Base-by-base conservation (phyloP, 352 stramenopile genomes). In the Thraustotheca clavata region DNA sequence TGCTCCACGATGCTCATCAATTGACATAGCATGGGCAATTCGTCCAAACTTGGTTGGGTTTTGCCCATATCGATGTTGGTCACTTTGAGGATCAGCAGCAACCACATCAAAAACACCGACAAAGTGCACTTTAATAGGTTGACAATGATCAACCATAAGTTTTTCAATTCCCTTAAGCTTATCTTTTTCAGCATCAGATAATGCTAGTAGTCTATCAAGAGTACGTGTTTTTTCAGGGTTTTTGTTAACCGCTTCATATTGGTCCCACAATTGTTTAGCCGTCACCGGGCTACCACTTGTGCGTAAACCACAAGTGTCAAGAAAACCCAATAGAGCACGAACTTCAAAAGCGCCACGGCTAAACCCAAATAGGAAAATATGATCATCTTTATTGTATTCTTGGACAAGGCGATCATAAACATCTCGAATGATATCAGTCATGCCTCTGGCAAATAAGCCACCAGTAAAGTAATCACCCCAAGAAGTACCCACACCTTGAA, bases 71-170 rank as follows among this genome's bases (percentile, higher is more conserved):
- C n/a, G 11, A 18, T 52, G 43, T 7, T 18, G 43, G 43, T 52
- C 43, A 31, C 43, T 52, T 31, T 18, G 43, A 9, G 43, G 43
- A 31, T 52, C 43, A 31, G 43, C 43, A 18, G 43, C 43, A 24
- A 52, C 43, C 12, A 52, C 43, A 31, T 52, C 43, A 52, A 52
- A 52, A 31, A 52, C 34, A 31, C 43, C 43, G n/a, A 52, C 43
- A 24, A 52, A 52, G n/a, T 52, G 43, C 14, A 52, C n/a, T 31
- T 2, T 11, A 24, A 52, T 52, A 35, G 43, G 43, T 31, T 24
- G 31, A 18, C 43, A 52, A 31, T 52, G 43, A 11, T 52, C 34
- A 11, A 52, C 7, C 43, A 52, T 52, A 2, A 26, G 16, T 7
- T 24, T 31, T 31, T 52, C 43, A 9, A 18, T 52, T 31, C 2